Conservation (phyloP, 768 basidiomycete species). For the Rhodocollybia butyracea region DNA sequence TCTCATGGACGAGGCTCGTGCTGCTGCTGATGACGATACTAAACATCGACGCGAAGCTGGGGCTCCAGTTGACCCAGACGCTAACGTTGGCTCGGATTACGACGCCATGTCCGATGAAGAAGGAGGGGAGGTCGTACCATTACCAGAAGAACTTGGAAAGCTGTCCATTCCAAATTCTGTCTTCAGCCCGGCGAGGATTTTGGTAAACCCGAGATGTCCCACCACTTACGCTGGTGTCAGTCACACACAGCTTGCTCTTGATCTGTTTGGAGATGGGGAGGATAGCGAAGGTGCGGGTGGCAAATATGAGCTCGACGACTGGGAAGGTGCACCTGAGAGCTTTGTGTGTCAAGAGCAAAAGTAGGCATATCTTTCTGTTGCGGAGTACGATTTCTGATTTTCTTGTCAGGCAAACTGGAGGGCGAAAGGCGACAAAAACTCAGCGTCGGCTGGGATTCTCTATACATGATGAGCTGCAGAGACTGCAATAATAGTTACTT, state of each 20-base stretch:
- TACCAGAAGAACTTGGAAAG: constrained; percentile 22
- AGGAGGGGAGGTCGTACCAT: constrained; percentile 39
- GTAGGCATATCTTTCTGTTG: constrained; percentile 33
- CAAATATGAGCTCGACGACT: constrained; percentile 89
- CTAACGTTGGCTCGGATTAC: constrained; percentile 83
- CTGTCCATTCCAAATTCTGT: constrained; percentile 82
- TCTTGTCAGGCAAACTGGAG: constrained; percentile 69
- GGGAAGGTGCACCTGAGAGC: constrained; percentile 95
- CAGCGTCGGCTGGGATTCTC: constrained; percentile 83
- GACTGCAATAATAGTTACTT: neutral
- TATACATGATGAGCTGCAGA: constrained; percentile 67
- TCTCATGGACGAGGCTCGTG: constrained; percentile 30
- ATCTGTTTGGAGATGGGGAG: constrained; percentile 85
- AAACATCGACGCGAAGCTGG: constrained; percentile 19
- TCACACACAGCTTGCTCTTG: constrained; percentile 92
- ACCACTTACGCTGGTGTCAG: constrained; percentile 98
- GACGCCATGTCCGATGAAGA: constrained; percentile 80
- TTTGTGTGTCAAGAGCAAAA: constrained; percentile 97
- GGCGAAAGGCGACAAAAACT: constrained; percentile 85
- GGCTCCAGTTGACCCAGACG: constrained; percentile 55
- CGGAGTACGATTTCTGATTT: neutral
- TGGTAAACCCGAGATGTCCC: constrained; percentile 95
- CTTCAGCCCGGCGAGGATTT: constrained; percentile 84
- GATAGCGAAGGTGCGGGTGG: constrained; percentile 48
- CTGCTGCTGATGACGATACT: constrained; percentile 24